Base-by-base conservation (phyloP, 768 basidiomycete genomes). In the Tylopilus sp. region DNA sequence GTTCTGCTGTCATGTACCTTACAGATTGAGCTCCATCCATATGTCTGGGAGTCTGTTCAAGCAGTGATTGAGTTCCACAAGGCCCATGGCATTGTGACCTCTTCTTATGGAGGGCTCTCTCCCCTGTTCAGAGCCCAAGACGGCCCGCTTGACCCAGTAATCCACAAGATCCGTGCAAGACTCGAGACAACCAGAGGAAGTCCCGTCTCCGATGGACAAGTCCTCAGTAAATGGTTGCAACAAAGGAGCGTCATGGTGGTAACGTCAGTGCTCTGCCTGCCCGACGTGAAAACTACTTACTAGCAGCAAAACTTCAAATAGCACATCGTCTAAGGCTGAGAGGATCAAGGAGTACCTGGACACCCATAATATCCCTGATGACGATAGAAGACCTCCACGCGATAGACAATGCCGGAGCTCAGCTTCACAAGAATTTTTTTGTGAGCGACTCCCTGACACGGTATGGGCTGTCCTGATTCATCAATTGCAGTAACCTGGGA, bases 21-120 rank as follows among this genome's bases (percentile, higher is more conserved):
- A 11, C 48, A 18, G 18, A 38, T 38, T 36, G 40, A 43, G 26
- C 21, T 48, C 6, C 53, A 48, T 30, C 52, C 40, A n/a, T 30
- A 30, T 13, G 53, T 36, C 18, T 55, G 36, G 40, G 8, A 55
- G 41, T 55, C 45, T 15, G 15, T 56, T 50, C 30, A 40, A 28
- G 23, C 45, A 25, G 20, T 36, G 41, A 39, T 48, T 13, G 41
- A 33, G 20, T 20, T 56, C 35, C 45, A 48, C 26, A 38, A 42
- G 33, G 8, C 40, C 26, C 40, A 42, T 12, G 10, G 31, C 36
- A 42, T 55, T 12, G 52, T 47, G 30, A 54, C 40, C 6, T 30
- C 44, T 30, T 54, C 52, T 6, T 54, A 46, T 31, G 35, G 15
- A 23, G 40, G 53, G 20, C 35, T 44, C 20, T 50, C 25, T 26